Conservation (phyloP, 2,329 filamentous ascomycete species). For the Teratosphaeria epicoccoides region DNA sequence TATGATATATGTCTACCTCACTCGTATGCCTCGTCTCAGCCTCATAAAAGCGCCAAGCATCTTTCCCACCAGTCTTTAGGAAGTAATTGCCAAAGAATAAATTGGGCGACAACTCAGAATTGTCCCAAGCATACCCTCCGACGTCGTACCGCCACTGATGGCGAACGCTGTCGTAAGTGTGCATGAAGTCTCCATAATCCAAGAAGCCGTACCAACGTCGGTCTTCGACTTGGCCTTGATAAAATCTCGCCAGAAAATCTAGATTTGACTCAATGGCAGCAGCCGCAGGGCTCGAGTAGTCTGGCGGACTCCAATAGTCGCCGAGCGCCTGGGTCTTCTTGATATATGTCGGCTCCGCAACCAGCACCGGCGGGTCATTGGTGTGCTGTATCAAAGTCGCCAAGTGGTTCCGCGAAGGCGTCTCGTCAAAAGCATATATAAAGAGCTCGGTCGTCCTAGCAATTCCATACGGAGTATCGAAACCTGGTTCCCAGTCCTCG, state of each 20-base stretch:
- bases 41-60: slow-evolving; percentile 50
- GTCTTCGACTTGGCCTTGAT: slow-evolving; percentile 45
- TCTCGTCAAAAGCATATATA: neutral
- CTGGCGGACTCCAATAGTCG: slow-evolving; percentile 43
- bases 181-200: slow-evolving; percentile 53
- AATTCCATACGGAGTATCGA: slow-evolving; percentile 48
- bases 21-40: slow-evolving; percentile 48
- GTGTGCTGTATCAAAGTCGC: neutral
- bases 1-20: slow-evolving; percentile 53
- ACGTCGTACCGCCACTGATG: slow-evolving; percentile 54
- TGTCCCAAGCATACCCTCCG: slow-evolving; percentile 56
- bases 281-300: slow-evolving; percentile 21
- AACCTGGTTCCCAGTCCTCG: slow-evolving; percentile 49
- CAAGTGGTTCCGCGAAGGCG: neutral
- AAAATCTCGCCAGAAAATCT: slow-evolving; percentile 47
- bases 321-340: slow-evolving; percentile 41
- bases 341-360: neutral
- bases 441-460: slow-evolving; percentile 46
- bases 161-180: slow-evolving; percentile 49
- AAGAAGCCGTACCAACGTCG: slow-evolving; percentile 54
- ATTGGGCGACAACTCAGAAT: slow-evolving; percentile 52
- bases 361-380: neutral
- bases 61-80: slow-evolving; percentile 46
- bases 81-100: slow-evolving; percentile 55
- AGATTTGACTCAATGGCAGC: slow-evolving; percentile 42